phyloP scores from a whole-genome alignment of 2,329 filamentous ascomycete genomes.

The Stagonosporopsis vannaccii region DNA sequence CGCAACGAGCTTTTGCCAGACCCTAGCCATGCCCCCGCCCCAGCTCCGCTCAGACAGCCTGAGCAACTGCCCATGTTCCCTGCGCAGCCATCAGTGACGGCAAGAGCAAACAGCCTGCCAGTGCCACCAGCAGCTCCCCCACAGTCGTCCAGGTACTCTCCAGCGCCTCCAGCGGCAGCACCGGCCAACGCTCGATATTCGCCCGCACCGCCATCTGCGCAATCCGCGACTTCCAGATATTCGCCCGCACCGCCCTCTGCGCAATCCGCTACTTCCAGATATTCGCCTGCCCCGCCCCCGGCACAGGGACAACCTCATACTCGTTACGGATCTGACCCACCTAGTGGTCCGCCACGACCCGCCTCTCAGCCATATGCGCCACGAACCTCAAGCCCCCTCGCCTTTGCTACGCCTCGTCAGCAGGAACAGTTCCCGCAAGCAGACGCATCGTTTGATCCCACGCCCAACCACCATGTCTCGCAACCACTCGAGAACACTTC shows the following conservation, averaged over 20 bases:
- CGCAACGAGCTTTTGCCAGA: constrained; percentile 46
- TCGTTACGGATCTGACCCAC: constrained; percentile 50
- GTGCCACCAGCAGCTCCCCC: constrained; percentile 40
- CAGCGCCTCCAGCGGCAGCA: constrained; percentile 40
- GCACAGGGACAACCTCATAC: constrained; percentile 44
- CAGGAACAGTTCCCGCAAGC: constrained; percentile 21
- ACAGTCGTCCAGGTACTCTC: constrained; percentile 45
- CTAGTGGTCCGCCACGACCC: constrained; percentile 42
- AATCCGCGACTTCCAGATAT: constrained; percentile 46
- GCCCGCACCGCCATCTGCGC: constrained; percentile 49
- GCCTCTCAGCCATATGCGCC: constrained; percentile 64
- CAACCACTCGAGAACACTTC: constrained; percentile 38
- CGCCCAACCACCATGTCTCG: constrained; percentile 33
- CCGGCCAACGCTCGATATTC: constrained; percentile 53
- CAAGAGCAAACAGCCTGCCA: constrained; percentile 42
- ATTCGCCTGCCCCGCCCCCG: constrained; percentile 52
- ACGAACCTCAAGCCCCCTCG: constrained; percentile 70
- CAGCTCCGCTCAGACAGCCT: constrained; percentile 50
- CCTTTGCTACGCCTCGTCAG: constrained; percentile 53
- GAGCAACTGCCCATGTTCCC: constrained; percentile 51
- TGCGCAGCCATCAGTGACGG: constrained; percentile 40
- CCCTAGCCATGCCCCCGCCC: constrained; percentile 22
- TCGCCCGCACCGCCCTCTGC: constrained; percentile 49
- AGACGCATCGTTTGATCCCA: constrained; percentile 1
- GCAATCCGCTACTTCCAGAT: constrained; percentile 39